Conservation (phyloP, 2,329 filamentous ascomycete genomes). For the Penicillium sp. region DNA sequence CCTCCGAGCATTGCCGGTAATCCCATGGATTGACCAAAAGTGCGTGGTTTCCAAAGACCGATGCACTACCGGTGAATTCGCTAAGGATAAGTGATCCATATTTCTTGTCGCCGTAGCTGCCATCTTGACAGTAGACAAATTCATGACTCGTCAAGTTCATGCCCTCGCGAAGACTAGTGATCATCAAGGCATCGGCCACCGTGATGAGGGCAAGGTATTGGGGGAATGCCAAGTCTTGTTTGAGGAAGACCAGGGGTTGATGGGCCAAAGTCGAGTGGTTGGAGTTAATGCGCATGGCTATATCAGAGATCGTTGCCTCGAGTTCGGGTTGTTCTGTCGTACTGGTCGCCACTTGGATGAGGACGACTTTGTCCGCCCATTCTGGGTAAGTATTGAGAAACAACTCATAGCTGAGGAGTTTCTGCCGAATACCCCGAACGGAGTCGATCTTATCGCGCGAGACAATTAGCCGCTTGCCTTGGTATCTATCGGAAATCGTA, state of each 20-base stretch:
- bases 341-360: slow-evolving; percentile 93
- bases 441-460: slow-evolving; percentile 93
- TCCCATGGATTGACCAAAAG: slow-evolving; percentile 95
- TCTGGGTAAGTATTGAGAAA: slow-evolving; percentile 94
- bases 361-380: slow-evolving; percentile 82
- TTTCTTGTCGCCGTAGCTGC: slow-evolving; percentile 72
- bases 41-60: slow-evolving; percentile 78
- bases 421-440: slow-evolving; percentile 89
- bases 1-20: slow-evolving; percentile 83
- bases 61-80: slow-evolving; percentile 91
- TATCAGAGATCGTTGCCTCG: slow-evolving; percentile 86
- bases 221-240: slow-evolving; percentile 90
- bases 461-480: slow-evolving; percentile 87
- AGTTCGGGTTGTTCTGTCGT: slow-evolving; percentile 86
- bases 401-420: slow-evolving; percentile 87
- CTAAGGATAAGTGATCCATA: slow-evolving; percentile 89
- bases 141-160: slow-evolving; percentile 98
- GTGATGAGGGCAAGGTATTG: slow-evolving; percentile 92
- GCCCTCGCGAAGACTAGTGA: slow-evolving; percentile 91
- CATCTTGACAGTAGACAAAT: slow-evolving; percentile 91
- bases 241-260: slow-evolving; percentile 89
- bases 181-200: slow-evolving; percentile 89
- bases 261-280: slow-evolving; percentile 88
- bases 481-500: slow-evolving; percentile 80
- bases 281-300: slow-evolving; percentile 92